Base-by-base conservation (phyloP, 192 early-diverging fungal genomes). In the Umbelopsis ramanniana region DNA sequence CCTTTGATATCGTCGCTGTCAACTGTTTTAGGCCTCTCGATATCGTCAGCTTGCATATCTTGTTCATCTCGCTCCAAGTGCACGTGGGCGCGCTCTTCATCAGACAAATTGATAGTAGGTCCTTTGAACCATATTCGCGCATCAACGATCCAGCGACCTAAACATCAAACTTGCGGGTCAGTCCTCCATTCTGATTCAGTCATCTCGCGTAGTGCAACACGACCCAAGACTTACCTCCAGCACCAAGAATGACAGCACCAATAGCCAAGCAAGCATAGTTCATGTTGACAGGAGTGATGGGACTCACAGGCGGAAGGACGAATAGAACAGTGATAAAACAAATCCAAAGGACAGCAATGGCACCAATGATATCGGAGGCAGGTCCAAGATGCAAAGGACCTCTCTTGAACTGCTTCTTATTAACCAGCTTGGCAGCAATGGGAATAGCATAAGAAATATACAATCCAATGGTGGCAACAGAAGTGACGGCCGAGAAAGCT, bases 111-210 rank as follows among this genome's bases (percentile, higher is more conserved):
- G 23, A 53, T 67, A 5, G 77, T 78, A 12, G 83, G 83, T 3
- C 83, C 83, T 48, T 81, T 84, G 74, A 84, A 84, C 83, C 83
- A 84, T 21, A 78, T 72, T 11, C 76, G 80, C 24, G 78, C 83
- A 60, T 79, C 75, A 38, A 82, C 69, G 67, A 79, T 67, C 77
- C 77, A 84, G 47, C 79, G 74, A 35, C 77, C 78, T 74, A 77
- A 71, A 43, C 11, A 43, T 43, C 40, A 43, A 43, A 11, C 1
- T 29, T 19, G 45, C 21, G 4, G n/a, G 38, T 33, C 11, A 35
- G n/a, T n/a, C n/a, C n/a, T n/a, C n/a, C n/a, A 40, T n/a, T 7
- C 14, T 66, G 2, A 35, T 66, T 35, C n/a, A n/a, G n/a, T n/a
- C n/a, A 37, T 33, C 0, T 66, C 14, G 11, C n/a, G 19, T n/a